A percentile compares a stretch with the other conserved stretches of the same genome.
Evolutionary conservation across 169 alveolate species (phyloP).

Genomic region (Besnoitia besnoiti): DNA sequence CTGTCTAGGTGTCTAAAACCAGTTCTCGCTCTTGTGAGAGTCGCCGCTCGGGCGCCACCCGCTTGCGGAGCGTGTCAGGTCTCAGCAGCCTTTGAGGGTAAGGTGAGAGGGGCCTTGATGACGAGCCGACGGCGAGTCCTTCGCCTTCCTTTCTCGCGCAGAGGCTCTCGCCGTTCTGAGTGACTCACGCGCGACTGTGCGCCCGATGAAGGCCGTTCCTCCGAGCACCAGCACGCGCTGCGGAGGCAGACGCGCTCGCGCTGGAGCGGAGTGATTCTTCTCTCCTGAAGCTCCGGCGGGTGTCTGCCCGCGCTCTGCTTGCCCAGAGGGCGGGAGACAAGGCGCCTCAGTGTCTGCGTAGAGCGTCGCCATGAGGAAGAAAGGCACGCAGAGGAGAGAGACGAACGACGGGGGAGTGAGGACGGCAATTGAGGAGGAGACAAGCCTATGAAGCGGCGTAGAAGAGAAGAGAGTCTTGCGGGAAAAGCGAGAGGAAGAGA

Average conservation of each 20-base stretch:
- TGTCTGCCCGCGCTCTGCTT: too few relatives aligned
- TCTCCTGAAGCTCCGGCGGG: neutral
- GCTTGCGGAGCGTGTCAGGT: too few relatives aligned
- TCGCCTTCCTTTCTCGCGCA: too few relatives aligned
- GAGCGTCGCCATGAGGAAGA: neutral
- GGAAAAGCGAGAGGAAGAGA: neutral
- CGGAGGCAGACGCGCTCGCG: neutral
- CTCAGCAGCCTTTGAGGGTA: too few relatives aligned
- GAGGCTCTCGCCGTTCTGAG: too few relatives aligned
- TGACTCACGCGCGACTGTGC: neutral
- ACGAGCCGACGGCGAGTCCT: too few relatives aligned
- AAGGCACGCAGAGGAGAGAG: neutral
- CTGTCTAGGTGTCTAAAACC: too few relatives aligned
- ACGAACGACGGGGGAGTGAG: neutral
- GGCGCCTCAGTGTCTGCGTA: too few relatives aligned
- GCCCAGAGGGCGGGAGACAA: too few relatives aligned
- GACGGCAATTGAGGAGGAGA: neutral
- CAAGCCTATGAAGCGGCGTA: neutral
- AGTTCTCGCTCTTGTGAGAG: too few relatives aligned
- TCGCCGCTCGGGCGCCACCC: too few relatives aligned
- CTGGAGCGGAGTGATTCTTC: neutral
- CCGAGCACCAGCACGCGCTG: neutral
- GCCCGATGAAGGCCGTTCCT: slow-evolving; percentile 7
- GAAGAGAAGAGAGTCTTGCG: neutral
- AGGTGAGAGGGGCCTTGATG: too few relatives aligned